Conservation (phyloP, 73 alveolate genomes). For the Loxodes magnus region DNA sequence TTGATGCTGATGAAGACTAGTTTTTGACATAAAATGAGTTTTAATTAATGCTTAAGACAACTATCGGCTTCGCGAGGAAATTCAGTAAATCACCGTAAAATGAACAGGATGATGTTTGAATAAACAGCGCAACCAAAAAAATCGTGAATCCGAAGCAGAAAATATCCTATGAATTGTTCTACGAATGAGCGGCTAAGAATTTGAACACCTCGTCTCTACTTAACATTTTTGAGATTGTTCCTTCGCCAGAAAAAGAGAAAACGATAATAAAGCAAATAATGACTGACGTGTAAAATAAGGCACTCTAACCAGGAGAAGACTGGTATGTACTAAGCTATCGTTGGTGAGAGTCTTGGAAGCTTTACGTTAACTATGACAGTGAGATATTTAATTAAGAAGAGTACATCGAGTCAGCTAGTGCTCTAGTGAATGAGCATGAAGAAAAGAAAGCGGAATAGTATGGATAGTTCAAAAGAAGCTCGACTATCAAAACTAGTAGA, state of each 20-base stretch:
- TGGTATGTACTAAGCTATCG: slow-evolving; percentile 20
- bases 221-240: slow-evolving; percentile 5
- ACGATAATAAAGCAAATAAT: neutral
- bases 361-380: slow-evolving; percentile 17
- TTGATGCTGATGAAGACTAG: slow-evolving; percentile 1
- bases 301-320: slow-evolving; percentile 4
- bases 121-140: no score
- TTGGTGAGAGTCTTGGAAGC: slow-evolving; percentile 41
- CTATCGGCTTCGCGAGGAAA: neutral
- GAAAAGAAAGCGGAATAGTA: no score
- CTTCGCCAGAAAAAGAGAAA: slow-evolving; percentile 4
- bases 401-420: no score
- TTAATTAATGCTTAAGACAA: slow-evolving; percentile 1
- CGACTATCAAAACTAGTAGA: no score
- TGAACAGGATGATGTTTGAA: no score
- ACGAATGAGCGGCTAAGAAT: neutral
- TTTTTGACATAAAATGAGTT: neutral
- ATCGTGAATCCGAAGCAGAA: no score
- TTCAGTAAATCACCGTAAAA: no score
- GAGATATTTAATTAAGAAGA: no score
- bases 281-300: no score
- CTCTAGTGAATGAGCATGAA: no score
- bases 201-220: neutral
- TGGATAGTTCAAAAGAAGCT: no score
- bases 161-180: neutral